Evolutionary conservation across 2,329 filamentous ascomycete genomes (phyloP).

Genomic region (Cylindrodendrum hubeiense): DNA sequence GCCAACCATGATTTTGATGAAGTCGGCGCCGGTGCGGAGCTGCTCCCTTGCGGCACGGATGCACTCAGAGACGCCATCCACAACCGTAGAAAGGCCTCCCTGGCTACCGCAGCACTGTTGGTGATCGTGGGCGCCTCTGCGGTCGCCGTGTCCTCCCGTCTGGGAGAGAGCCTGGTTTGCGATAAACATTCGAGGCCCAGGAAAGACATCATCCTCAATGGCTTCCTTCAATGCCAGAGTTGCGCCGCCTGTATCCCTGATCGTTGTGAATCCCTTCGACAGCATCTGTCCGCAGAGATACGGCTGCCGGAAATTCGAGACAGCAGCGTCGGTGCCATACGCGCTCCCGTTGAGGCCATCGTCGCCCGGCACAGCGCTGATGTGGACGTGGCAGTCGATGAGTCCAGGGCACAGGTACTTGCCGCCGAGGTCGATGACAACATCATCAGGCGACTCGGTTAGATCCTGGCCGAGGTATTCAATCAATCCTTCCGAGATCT

Average conservation of each 20-base stretch:
- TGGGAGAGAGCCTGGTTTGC: conserved; percentile 66
- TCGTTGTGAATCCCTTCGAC: conserved; percentile 67
- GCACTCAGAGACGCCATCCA: conserved; percentile 67
- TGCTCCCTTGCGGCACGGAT: conserved; percentile 65
- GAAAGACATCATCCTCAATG: conserved; percentile 65
- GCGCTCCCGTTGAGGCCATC: conserved; percentile 39
- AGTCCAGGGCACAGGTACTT: conserved; percentile 50
- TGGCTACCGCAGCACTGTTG: conserved; percentile 53
- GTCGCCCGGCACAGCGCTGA: conserved; percentile 47
- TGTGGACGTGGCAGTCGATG: conserved; percentile 51
- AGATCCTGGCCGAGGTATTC: conserved; percentile 33
- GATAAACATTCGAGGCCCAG: conserved; percentile 68
- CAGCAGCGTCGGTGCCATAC: conserved; percentile 47
- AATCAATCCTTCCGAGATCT: conserved; percentile 51
- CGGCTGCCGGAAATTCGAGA: conserved; percentile 59
- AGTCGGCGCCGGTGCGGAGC: conserved; percentile 67
- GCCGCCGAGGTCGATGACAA: conserved; percentile 38
- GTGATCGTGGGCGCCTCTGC: conserved; percentile 53
- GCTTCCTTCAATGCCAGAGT: conserved; percentile 67
- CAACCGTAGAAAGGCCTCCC: conserved; percentile 56
- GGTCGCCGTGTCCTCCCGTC: conserved; percentile 69
- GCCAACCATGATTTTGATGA: conserved; percentile 71
- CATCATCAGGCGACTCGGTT: not conserved
- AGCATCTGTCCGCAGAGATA: conserved; percentile 64
- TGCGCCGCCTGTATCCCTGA: conserved; percentile 70